phyloP scores from a whole-genome alignment of 441 rosid genomes.

The Rhodomyrtus psidioides region DNA sequence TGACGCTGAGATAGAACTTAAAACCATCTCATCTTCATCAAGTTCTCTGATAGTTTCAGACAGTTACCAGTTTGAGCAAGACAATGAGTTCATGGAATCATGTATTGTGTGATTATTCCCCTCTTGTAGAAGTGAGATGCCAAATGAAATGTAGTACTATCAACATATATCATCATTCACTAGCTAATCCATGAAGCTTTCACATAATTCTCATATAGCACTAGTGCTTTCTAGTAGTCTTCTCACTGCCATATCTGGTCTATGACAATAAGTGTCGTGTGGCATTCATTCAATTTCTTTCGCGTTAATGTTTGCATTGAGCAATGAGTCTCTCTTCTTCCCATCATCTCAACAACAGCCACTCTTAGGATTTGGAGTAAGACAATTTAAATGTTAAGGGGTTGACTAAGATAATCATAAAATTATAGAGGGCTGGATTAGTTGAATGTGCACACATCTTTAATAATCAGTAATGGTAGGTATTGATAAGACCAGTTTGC shows the following conservation, averaged over 20 bases:
- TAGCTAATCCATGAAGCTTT: neutral
- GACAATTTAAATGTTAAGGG: neutral
- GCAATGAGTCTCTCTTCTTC: neutral
- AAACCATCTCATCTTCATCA: neutral
- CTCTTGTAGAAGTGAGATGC: neutral
- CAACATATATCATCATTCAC: neutral
- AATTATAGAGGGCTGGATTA: conserved; percentile 4
- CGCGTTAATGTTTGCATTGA: neutral
- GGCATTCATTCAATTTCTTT: neutral
- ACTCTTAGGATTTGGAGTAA: no score
- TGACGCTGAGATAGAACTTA: neutral
- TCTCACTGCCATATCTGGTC: neutral
- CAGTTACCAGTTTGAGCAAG: neutral
- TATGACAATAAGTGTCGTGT: neutral
- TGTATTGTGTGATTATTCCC: neutral
- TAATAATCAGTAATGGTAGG: no score
- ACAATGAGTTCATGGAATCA: neutral
- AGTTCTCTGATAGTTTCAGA: neutral
- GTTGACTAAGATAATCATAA: neutral
- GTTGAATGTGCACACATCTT: neutral
- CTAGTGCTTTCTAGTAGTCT: neutral
- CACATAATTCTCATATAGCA: neutral
- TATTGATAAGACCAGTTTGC: no score
- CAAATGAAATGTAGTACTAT: neutral
- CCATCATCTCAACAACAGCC: conserved; percentile 27